These are phyloP conservation scores for Sclerotiophoma versabilis DNA, from an alignment of 2,329 filamentous ascomycete species.

Conservation along the genomic window DNA sequence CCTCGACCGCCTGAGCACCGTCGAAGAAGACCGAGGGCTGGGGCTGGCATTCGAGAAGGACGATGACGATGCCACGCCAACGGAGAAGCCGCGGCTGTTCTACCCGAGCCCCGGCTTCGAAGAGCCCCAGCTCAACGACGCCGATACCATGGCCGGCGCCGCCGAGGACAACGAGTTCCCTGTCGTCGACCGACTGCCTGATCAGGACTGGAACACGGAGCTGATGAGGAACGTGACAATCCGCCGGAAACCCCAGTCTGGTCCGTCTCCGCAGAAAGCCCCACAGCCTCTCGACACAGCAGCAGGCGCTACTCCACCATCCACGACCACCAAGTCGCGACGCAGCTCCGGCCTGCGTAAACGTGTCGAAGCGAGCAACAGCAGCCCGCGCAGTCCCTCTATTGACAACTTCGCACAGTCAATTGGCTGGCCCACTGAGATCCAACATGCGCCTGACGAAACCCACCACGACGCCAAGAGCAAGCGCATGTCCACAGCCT, in stretches of 20 bases:
- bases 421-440: constrained; percentile 58
- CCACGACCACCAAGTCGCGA: constrained; percentile 27
- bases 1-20: constrained; percentile 36
- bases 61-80: constrained; percentile 43
- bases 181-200: constrained; percentile 35
- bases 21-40: constrained; percentile 42
- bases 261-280: constrained; percentile 28
- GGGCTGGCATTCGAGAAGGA: constrained; percentile 46
- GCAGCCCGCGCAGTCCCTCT: constrained; percentile 47
- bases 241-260: constrained; percentile 45
- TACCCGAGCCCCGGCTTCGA: constrained; percentile 9
- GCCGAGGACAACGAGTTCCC: constrained; percentile 25
- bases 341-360: constrained; percentile 41
- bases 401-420: constrained; percentile 58
- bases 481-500: constrained; percentile 59
- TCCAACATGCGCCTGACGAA: constrained; percentile 34
- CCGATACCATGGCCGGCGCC: constrained; percentile 21
- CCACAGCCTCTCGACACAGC: constrained; percentile 18
- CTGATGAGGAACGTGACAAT: constrained; percentile 53
- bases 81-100: constrained; percentile 25
- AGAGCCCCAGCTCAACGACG: constrained; percentile 4
- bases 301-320: constrained; percentile 26
- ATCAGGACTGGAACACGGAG: constrained; percentile 51
- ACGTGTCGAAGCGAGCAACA: constrained; percentile 43
- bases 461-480: constrained; percentile 40